Evolutionary conservation across 2,329 filamentous ascomycete species (phyloP).

Genomic region (Microcera coccophila): DNA sequence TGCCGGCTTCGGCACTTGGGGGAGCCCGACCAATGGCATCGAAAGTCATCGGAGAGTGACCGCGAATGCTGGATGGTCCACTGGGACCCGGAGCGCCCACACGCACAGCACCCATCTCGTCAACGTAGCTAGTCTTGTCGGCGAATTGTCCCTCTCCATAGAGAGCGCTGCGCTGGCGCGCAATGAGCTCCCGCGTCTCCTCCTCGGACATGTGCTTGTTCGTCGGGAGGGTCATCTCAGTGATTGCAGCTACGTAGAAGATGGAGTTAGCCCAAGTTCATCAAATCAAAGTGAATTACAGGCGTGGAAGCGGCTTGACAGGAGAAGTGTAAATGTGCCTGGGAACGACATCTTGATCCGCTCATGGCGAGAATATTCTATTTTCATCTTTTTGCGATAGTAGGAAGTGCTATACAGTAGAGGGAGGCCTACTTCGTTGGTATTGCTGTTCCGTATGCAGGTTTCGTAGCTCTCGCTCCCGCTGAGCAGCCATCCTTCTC

Average conservation of each 20-base stretch:
- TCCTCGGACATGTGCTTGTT: constrained; percentile 83
- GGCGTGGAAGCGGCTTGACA: constrained; percentile 17
- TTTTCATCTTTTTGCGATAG: constrained; percentile 35
- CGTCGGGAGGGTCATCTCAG: constrained; percentile 39
- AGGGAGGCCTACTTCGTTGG: constrained; percentile 93
- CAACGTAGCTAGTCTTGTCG: constrained; percentile 62
- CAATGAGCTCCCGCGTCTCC: constrained; percentile 91
- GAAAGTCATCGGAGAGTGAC: constrained; percentile 75
- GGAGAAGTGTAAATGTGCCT: constrained; percentile 23
- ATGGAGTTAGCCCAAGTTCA: constrained; percentile 36
- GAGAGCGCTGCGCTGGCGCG: constrained; percentile 88
- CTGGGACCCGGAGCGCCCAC: constrained; percentile 63
- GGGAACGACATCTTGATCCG: constrained; percentile 21
- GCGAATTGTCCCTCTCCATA: constrained; percentile 76
- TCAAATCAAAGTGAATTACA: constrained; percentile 27
- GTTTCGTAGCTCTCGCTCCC: constrained; percentile 97
- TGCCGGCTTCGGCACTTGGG: constrained; percentile 34
- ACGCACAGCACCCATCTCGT: constrained; percentile 62
- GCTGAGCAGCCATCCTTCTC: constrained; percentile 97
- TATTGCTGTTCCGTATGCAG: constrained; percentile 99
- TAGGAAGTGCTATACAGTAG: constrained; percentile 62
- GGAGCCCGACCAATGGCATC: constrained; percentile 52
- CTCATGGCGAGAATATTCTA: constrained; percentile 35
- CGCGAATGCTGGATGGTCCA: constrained; percentile 62
- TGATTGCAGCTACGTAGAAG: constrained; percentile 47